Conservation (phyloP, 2,329 filamentous ascomycete genomes). For the Stagonosporopsis cucurbitacearum region DNA sequence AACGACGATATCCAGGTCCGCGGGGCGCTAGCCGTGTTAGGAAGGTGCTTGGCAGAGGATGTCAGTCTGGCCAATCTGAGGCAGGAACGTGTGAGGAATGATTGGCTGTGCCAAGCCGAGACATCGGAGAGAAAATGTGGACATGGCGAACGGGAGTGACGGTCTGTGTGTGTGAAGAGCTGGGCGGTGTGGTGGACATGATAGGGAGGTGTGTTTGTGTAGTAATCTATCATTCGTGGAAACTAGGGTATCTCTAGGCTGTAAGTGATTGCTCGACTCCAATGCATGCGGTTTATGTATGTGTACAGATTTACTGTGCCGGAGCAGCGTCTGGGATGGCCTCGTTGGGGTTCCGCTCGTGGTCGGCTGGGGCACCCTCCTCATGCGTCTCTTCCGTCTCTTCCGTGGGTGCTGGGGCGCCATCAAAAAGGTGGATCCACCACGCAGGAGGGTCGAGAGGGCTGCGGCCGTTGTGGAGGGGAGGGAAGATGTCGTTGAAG, state of each 20-base stretch:
- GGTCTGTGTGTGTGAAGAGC: not conserved
- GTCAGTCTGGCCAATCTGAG: constrained; percentile 9
- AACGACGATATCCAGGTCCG: constrained; percentile 23
- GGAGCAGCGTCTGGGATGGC: constrained; percentile 20
- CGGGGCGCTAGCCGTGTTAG: constrained; percentile 33
- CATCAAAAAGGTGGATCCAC: constrained; percentile 86
- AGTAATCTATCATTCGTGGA: constrained; percentile 14
- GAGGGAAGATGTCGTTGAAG: constrained; percentile 95
- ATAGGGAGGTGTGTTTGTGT: not conserved
- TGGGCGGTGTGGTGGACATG: not conserved
- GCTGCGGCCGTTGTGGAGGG: constrained; percentile 80
- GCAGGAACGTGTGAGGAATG: constrained; percentile 17
- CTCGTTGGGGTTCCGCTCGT: constrained; percentile 17
- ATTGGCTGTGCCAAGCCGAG: constrained; percentile 13
- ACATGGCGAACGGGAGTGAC: constrained; percentile 13
- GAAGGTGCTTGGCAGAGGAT: constrained; percentile 27
- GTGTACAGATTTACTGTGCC: constrained; percentile 21
- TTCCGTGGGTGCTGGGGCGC: constrained; percentile 34
- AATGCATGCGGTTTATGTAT: constrained; percentile 14
- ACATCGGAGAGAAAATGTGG: constrained; percentile 18
- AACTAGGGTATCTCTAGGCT: constrained; percentile 38
- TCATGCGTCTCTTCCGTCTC: constrained; percentile 28
- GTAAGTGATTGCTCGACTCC: constrained; percentile 33
- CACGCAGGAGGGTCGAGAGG: constrained; percentile 88
- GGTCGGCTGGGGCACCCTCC: constrained; percentile 14